A percentile compares a stretch with the other conserved stretches of the same genome.
Conservation (phyloP, 2,329 filamentous ascomycete genomes). For the Hypoxylon sp. region DNA sequence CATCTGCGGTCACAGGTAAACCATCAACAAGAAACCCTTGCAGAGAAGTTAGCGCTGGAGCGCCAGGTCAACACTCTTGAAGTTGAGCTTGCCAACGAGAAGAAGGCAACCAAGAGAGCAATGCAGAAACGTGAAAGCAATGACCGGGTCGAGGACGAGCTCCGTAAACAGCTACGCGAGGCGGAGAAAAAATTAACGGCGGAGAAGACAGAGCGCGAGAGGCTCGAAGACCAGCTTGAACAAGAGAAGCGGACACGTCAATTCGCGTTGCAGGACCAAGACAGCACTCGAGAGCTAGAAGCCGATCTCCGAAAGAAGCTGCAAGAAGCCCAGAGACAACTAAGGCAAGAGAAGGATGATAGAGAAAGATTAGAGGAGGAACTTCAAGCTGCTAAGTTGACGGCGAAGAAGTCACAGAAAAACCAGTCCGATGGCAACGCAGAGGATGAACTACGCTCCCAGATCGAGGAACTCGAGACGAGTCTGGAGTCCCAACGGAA, state of each 20-base stretch:
- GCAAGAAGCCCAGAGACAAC: constrained; percentile 49
- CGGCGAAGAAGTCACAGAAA: constrained; percentile 50
- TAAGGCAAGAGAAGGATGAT: constrained; percentile 51
- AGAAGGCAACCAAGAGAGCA: constrained; percentile 73
- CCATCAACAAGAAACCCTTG: constrained; percentile 75
- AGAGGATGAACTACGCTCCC: constrained; percentile 50
- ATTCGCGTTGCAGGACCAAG: constrained; percentile 51
- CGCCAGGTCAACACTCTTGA: constrained; percentile 82
- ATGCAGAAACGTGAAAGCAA: constrained; percentile 59
- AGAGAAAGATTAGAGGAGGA: constrained; percentile 54
- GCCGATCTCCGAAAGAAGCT: constrained; percentile 53
- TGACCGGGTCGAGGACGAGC: constrained; percentile 57
- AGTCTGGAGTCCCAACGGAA: constrained; percentile 58
- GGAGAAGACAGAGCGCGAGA: constrained; percentile 51
- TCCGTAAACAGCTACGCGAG: constrained; percentile 58
- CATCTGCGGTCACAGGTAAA: constrained; percentile 67
- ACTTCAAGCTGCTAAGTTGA: constrained; percentile 51
- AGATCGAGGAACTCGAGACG: constrained; percentile 51
- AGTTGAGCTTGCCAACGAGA: constrained; percentile 86
- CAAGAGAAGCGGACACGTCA: constrained; percentile 51
- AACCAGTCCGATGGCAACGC: constrained; percentile 36
- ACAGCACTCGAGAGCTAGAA: constrained; percentile 51
- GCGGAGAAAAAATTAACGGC: constrained; percentile 52
- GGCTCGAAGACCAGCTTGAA: constrained; percentile 53
- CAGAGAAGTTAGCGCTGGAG: constrained; percentile 84